Base-by-base conservation (phyloP, 306 rosid genomes). In the Begonia loranthoides region DNA sequence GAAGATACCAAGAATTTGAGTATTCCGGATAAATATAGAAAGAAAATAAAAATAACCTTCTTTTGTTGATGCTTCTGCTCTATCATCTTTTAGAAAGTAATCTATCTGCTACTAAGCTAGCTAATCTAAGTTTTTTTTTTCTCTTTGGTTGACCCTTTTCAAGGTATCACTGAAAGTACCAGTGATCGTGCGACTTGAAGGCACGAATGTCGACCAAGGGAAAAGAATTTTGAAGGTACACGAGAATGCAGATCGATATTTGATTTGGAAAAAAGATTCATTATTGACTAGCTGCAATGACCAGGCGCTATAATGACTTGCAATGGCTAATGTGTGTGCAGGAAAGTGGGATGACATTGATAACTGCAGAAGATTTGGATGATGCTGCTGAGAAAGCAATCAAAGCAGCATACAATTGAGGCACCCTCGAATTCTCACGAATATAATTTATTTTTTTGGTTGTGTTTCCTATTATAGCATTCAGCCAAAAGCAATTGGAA, bases 381-480 rank as follows among this genome's bases (percentile, higher is more conserved):
- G 99, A 86, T 70, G 99, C 99, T 15, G 99, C 99, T 7, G 92
- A 74, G 43, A 92, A 86, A 76, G 99, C 94, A 44, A 96, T 86
- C 46, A 75, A 86, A 65, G 84, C 95, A 24, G 63, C 80, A 61
- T 77, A 28, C 36, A 28, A 77, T 65, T 84, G 81, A 82, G 73
- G 56, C 58, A 43, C 40, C 45, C 59, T 45, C 57, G 15, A 43
- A 47, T 50, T 68, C 51, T 59, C 59, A 28, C 36, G 8, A 28
- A 28, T 66, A 51, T 13, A 58, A 57, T 44, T 50, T 10, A 5
- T 43, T 44, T 58, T 40, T 54, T 52, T 49, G 43, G 61, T 62
- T 52, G 28, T 59, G 61, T 56, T 57, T 63, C 49, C 19, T 55
- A 50, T 58, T 52, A 70, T 66, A 58, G 54, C 66, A 64, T 66